Conservation (phyloP, 2,329 filamentous ascomycete species). For the Pezicula carpinea region DNA sequence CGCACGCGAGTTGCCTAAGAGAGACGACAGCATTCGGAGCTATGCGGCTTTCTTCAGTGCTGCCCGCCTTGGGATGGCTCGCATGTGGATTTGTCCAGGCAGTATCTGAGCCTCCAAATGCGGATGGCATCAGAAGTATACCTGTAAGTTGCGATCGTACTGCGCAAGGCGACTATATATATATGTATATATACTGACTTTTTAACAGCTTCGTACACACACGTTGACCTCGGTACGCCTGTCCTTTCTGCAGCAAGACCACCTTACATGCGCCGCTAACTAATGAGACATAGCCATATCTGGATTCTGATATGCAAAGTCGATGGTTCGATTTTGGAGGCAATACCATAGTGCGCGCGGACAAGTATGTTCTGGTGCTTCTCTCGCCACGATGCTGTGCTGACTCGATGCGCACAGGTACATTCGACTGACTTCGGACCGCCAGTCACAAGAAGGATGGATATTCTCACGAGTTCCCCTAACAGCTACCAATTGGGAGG, state of each 20-base stretch:
- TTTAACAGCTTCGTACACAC: slow-evolving; percentile 73
- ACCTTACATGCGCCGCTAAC: slow-evolving; percentile 8
- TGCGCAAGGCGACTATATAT: not conserved
- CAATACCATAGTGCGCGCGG: slow-evolving; percentile 77
- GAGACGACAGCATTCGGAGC: slow-evolving; percentile 9
- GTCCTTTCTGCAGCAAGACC: not conserved
- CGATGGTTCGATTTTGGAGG: slow-evolving; percentile 99
- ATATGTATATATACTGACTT: not conserved
- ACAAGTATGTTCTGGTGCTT: slow-evolving; percentile 48
- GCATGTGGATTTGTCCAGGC: slow-evolving; percentile 29
- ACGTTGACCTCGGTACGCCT: slow-evolving; percentile 70
- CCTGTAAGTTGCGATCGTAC: slow-evolving; percentile 43
- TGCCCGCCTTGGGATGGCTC: slow-evolving; percentile 26
- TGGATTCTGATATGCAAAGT: slow-evolving; percentile 97
- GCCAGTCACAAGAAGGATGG: slow-evolving; percentile 87
- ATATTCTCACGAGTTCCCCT: slow-evolving; percentile 90
- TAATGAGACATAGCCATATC: slow-evolving; percentile 65
- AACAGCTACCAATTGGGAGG: slow-evolving; percentile 97
- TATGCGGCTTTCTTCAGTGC: slow-evolving; percentile 26
- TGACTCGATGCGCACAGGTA: slow-evolving; percentile 51
- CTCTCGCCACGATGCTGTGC: not conserved
- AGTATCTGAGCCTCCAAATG: slow-evolving; percentile 29
- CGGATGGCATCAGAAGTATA: slow-evolving; percentile 55
- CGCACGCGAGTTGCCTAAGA: not conserved
- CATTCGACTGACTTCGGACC: slow-evolving; percentile 86